Percentiles rank a stretch among this genome's conserved stretches.
Evolutionary conservation across 495 filamentous ascomycete genomes (phyloP).

Genomic region (Talaromyces thailandensis): DNA sequence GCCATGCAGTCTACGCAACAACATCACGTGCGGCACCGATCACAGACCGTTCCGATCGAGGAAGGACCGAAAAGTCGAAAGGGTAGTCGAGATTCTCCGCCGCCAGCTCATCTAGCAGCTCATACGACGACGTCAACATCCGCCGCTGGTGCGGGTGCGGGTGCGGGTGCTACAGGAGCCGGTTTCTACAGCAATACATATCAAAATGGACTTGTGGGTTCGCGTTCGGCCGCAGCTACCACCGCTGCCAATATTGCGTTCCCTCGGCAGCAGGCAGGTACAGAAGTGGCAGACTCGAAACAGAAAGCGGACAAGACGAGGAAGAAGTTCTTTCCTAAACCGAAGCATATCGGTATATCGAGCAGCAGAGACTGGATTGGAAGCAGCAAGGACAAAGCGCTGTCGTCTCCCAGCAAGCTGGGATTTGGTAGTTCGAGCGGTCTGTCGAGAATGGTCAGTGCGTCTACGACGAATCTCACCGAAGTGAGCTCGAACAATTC

Average conservation of each 20-base stretch:
- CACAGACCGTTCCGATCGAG: slow-evolving; percentile 50
- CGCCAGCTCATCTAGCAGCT: slow-evolving; percentile 18
- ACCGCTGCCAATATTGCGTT: slow-evolving; percentile 85
- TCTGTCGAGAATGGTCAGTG: slow-evolving; percentile 57
- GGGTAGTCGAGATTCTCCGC: slow-evolving; percentile 35
- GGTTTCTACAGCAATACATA: slow-evolving; percentile 44
- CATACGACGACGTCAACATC: slow-evolving; percentile 46
- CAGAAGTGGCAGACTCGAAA: slow-evolving; percentile 45
- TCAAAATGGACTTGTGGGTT: slow-evolving; percentile 61
- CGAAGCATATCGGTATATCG: slow-evolving; percentile 70
- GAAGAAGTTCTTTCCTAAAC: slow-evolving; percentile 86
- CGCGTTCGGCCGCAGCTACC: slow-evolving; percentile 58
- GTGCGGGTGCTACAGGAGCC: slow-evolving; percentile 45
- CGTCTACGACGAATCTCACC: slow-evolving; percentile 66
- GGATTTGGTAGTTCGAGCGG: slow-evolving; percentile 46
- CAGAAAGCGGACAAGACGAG: slow-evolving; percentile 71
- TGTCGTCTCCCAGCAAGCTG: slow-evolving; percentile 79
- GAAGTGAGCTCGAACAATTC: slow-evolving; percentile 53
- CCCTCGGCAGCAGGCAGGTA: slow-evolving; percentile 53
- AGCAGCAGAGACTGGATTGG: slow-evolving; percentile 52
- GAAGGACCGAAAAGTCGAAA: slow-evolving; percentile 22
- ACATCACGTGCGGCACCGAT: slow-evolving; percentile 56
- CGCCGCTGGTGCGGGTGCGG: slow-evolving; percentile 40
- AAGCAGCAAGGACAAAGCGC: slow-evolving; percentile 47
- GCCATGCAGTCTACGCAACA: slow-evolving; percentile 67